Conservation (phyloP, 768 basidiomycete genomes). For the Filobasidium floriforme region DNA sequence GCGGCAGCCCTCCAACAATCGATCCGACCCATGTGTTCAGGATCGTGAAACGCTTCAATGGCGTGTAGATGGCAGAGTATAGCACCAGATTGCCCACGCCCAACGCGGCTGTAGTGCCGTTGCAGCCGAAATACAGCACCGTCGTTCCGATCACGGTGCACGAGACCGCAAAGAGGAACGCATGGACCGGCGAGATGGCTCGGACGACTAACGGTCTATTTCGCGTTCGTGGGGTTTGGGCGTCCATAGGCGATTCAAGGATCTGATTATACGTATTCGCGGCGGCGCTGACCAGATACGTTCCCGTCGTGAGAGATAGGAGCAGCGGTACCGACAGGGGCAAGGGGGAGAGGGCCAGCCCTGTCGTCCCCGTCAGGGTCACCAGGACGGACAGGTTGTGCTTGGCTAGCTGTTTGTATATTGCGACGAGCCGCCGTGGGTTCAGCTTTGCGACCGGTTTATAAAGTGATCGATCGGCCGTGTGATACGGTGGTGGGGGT, state of each 20-base stretch:
- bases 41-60: slow-evolving; percentile 72
- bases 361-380: slow-evolving; percentile 80
- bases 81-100: slow-evolving; percentile 77
- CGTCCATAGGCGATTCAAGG: slow-evolving; percentile 89
- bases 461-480: slow-evolving; percentile 32
- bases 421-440: slow-evolving; percentile 51
- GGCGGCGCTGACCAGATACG: slow-evolving; percentile 79
- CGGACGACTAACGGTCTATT: slow-evolving; percentile 75
- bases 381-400: slow-evolving; percentile 72
- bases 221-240: slow-evolving; percentile 89
- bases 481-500: slow-evolving; percentile 16
- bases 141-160: slow-evolving; percentile 73
- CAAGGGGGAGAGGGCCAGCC: slow-evolving; percentile 84
- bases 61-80: slow-evolving; percentile 88
- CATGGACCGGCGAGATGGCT: slow-evolving; percentile 77
- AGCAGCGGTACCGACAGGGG: slow-evolving; percentile 76
- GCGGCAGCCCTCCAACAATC: slow-evolving; percentile 84
- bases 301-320: slow-evolving; percentile 78
- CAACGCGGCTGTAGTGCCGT: slow-evolving; percentile 73
- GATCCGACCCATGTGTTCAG: slow-evolving; percentile 92
- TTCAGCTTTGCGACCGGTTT: slow-evolving; percentile 40
- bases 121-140: slow-evolving; percentile 72
- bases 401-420: slow-evolving; percentile 79
- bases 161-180: slow-evolving; percentile 63
- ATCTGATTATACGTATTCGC: slow-evolving; percentile 94